A percentile compares a stretch with the other conserved stretches of the same genome.
Conservation (phyloP, 805 yeast genomes). For the Yarrowia yakushimensis region DNA sequence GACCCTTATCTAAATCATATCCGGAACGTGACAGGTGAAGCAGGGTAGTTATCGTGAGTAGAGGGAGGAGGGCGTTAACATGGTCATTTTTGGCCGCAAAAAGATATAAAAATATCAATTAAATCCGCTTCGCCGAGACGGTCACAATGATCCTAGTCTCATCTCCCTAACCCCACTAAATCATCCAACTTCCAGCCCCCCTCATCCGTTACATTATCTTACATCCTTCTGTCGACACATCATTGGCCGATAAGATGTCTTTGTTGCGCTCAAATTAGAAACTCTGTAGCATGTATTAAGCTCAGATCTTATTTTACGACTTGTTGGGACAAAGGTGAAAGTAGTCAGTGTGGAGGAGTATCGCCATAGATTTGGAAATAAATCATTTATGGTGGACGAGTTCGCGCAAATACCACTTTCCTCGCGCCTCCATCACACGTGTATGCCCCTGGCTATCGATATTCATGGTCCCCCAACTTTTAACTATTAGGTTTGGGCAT, state of each 20-base stretch:
- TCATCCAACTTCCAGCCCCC: background rate
- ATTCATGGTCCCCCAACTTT: background rate
- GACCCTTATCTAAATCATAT: slow-evolving; percentile 20
- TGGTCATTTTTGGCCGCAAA: background rate
- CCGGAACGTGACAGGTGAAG: slow-evolving; percentile 13
- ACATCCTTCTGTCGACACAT: slow-evolving; percentile 22
- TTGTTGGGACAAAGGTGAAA: background rate
- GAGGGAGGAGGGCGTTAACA: background rate
- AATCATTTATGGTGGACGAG: background rate
- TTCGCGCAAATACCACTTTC: too few relatives aligned
- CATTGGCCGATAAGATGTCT: slow-evolving; percentile 25
- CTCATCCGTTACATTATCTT: slow-evolving; percentile 15
- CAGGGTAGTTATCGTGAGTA: background rate
- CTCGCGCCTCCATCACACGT: too few relatives aligned
- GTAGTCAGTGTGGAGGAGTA: too few relatives aligned
- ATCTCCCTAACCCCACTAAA: background rate
- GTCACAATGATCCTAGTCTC: too few relatives aligned
- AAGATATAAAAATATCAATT: background rate
- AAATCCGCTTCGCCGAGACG: background rate
- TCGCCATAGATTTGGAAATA: background rate
- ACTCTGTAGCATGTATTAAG: slow-evolving; percentile 7
- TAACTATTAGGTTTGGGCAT: background rate
- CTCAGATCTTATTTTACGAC: background rate
- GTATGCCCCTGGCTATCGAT: too few relatives aligned
- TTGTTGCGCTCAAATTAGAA: slow-evolving; percentile 24